These are phyloP conservation scores for Evansstolkia leycettana DNA, from an alignment of 495 filamentous ascomycete genomes.

Conservation along the genomic window DNA sequence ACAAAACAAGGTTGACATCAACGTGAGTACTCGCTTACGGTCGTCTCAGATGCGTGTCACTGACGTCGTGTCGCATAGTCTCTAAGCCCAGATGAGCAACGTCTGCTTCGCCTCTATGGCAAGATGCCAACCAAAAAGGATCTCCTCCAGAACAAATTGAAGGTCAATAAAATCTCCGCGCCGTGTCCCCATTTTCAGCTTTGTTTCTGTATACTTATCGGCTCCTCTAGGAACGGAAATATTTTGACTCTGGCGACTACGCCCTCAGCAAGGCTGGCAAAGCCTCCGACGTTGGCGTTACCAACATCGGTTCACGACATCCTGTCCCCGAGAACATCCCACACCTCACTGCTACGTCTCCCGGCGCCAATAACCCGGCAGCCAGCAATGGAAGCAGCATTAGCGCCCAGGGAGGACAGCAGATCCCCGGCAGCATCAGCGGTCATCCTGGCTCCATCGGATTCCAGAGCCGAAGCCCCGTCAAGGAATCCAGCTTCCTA, in stretches of 20 bases:
- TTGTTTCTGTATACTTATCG: conserved; percentile 1
- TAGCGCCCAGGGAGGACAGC: conserved; percentile 25
- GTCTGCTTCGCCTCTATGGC: conserved; percentile 89
- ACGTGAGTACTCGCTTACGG: conserved; percentile 43
- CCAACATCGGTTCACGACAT: conserved; percentile 86
- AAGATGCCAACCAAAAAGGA: conserved; percentile 94
- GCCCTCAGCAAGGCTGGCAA: conserved; percentile 98
- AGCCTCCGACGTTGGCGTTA: conserved; percentile 85
- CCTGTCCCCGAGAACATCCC: conserved; percentile 94
- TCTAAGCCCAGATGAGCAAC: conserved; percentile 84
- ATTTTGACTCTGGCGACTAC: conserved; percentile 97
- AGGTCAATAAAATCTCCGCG: conserved; percentile 30
- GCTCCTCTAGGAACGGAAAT: conserved; percentile 72
- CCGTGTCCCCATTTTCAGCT: neutral
- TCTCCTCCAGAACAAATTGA: conserved; percentile 93
- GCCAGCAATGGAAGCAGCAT: conserved; percentile 29
- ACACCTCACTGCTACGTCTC: conserved; percentile 69
- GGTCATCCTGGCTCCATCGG: conserved; percentile 34
- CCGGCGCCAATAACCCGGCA: conserved; percentile 35
- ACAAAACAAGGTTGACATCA: conserved; percentile 93
- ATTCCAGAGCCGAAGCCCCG: conserved; percentile 58
- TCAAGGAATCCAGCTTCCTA: conserved; percentile 78
- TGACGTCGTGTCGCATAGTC: conserved; percentile 41
- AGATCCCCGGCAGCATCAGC: conserved; percentile 34
- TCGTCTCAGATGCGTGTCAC: conserved; percentile 4